Evolutionary conservation across 768 basidiomycete species (phyloP).

Genomic region (Baorangia bicolor): DNA sequence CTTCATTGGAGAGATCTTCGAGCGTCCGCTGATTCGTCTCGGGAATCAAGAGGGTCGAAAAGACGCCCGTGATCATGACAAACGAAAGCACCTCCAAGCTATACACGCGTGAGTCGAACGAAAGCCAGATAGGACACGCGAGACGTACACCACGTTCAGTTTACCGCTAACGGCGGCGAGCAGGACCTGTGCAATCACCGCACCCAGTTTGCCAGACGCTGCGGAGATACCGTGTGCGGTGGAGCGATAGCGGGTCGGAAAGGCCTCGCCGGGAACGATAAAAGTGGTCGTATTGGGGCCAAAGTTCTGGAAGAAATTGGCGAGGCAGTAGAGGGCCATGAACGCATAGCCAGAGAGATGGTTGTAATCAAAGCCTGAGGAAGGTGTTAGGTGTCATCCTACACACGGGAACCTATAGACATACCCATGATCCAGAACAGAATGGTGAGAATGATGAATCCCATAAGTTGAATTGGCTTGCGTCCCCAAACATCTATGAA

Average conservation of each 20-base stretch:
- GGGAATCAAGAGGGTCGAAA: conserved; percentile 72
- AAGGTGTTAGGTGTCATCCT: not conserved
- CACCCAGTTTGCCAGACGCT: conserved; percentile 77
- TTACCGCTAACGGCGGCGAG: not conserved
- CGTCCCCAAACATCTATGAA: conserved; percentile 76
- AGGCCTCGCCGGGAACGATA: conserved; percentile 73
- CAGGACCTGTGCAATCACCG: conserved; percentile 66
- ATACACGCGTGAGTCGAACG: not conserved
- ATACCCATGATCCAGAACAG: conserved; percentile 66
- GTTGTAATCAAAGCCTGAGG: conserved; percentile 60
- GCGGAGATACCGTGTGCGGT: conserved; percentile 82
- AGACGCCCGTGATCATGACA: conserved; percentile 79
- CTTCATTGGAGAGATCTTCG: conserved; percentile 68
- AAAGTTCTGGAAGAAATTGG: conserved; percentile 87
- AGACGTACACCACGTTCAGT: not conserved
- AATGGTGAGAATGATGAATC: conserved; percentile 62
- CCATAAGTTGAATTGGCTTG: conserved; percentile 75
- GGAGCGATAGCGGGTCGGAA: conserved; percentile 84
- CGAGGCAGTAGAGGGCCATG: conserved; percentile 74
- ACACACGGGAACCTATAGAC: conserved; percentile 12
- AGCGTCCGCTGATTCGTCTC: conserved; percentile 65
- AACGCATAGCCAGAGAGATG: conserved; percentile 51
- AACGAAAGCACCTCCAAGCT: conserved; percentile 71
- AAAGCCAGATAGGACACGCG: not conserved
- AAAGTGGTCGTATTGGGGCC: conserved; percentile 80